These are phyloP conservation scores for Penicillium daleae DNA, from an alignment of 495 filamentous ascomycete genomes.

Conservation along the genomic window DNA sequence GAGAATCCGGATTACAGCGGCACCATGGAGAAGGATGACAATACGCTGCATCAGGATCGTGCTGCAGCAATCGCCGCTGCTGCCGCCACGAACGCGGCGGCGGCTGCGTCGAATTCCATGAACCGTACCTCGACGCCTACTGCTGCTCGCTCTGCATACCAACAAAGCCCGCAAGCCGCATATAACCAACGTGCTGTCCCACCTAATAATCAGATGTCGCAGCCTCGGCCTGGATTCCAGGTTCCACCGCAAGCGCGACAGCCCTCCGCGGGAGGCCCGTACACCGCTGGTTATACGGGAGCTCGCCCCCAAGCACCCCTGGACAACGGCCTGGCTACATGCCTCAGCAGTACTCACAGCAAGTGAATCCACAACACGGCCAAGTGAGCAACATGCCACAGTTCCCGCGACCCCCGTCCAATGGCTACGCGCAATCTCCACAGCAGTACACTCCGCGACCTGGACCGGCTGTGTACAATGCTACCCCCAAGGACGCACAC, in stretches of 20 bases:
- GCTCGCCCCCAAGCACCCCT: slow-evolving; percentile 49
- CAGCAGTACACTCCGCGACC: slow-evolving; percentile 47
- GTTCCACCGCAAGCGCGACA: slow-evolving; percentile 48
- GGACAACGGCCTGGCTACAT: slow-evolving; percentile 43
- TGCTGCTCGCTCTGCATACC: slow-evolving; percentile 33
- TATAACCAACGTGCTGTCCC: slow-evolving; percentile 44
- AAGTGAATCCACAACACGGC: slow-evolving; percentile 41
- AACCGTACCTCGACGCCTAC: slow-evolving; percentile 40
- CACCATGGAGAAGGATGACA: slow-evolving; percentile 85
- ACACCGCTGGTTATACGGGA: slow-evolving; percentile 40
- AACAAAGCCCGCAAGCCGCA: slow-evolving; percentile 32
- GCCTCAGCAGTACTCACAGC: slow-evolving; percentile 46
- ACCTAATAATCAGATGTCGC: slow-evolving; percentile 38
- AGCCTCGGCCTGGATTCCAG: slow-evolving; percentile 40
- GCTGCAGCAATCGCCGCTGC: slow-evolving; percentile 37
- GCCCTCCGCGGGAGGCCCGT: slow-evolving; percentile 38
- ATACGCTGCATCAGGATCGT: slow-evolving; percentile 45
- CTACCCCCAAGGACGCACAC: slow-evolving; percentile 32
- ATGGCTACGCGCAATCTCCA: slow-evolving; percentile 48
- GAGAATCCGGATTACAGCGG: slow-evolving; percentile 73
- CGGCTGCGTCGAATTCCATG: slow-evolving; percentile 27
- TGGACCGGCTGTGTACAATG: slow-evolving; percentile 43
- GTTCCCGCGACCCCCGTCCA: slow-evolving; percentile 44
- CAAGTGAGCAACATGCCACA: slow-evolving; percentile 42
- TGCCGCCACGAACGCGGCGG: slow-evolving; percentile 28